phyloP scores from a whole-genome alignment of 2,329 filamentous ascomycete species.

The Periconia digitata region DNA sequence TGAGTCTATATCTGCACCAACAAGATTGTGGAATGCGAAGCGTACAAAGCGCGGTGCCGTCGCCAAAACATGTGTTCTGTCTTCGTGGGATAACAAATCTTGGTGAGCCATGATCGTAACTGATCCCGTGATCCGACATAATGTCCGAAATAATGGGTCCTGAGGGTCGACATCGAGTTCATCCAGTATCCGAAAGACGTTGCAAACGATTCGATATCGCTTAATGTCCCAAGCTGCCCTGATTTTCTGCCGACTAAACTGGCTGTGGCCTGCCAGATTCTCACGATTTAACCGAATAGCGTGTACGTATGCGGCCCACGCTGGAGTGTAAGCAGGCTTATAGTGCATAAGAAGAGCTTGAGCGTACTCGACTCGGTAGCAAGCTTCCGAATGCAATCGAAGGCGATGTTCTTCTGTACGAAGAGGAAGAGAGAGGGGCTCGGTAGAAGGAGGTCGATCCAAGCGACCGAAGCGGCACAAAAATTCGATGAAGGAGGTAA shows the following conservation, averaged over 20 bases:
- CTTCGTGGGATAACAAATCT: constrained; percentile 8
- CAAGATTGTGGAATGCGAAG: constrained; percentile 27
- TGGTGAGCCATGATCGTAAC: constrained; percentile 26
- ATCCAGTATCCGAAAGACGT: constrained; percentile 29
- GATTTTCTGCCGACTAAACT: too few relatives aligned
- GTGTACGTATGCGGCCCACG: constrained; percentile 33
- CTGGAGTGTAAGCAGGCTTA: constrained; percentile 26
- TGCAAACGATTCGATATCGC: constrained; percentile 28
- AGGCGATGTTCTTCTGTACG: constrained; percentile 17
- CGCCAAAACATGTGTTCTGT: constrained; percentile 15
- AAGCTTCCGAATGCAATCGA: constrained; percentile 18
- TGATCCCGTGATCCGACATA: constrained; percentile 37
- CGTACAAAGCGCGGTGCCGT: constrained; percentile 24
- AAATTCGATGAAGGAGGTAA: constrained; percentile 32
- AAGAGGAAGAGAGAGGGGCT: constrained; percentile 9
- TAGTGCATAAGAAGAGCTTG: constrained; percentile 26
- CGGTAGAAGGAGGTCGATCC: constrained; percentile 6
- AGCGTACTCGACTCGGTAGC: constrained; percentile 35
- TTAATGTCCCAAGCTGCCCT: neutral
- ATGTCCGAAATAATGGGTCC: constrained; percentile 26
- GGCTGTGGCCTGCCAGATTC: neutral
- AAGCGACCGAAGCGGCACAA: constrained; percentile 35
- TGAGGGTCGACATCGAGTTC: constrained; percentile 38
- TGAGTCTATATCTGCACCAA: constrained; percentile 19
- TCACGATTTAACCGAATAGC: constrained; percentile 17